A percentile compares a stretch with the other conserved stretches of the same genome.
Evolutionary conservation across 2,329 filamentous ascomycete genomes (phyloP).

Genomic region (Magnaporthiopsis incrustans): DNA sequence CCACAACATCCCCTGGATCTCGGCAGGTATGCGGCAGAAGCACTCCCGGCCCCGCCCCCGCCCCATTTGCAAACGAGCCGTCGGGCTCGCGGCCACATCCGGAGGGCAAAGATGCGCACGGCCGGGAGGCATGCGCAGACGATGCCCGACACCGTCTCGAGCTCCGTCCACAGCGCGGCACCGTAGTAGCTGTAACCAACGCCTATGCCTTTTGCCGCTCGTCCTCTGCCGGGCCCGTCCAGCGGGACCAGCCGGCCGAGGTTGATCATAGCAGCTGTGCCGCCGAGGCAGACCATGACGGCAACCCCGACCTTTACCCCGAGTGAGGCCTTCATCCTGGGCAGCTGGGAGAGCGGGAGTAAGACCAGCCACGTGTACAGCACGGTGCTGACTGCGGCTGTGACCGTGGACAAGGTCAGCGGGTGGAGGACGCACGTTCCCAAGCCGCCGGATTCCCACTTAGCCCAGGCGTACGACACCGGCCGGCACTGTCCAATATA

Average conservation of each 20-base stretch:
- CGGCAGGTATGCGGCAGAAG: background rate
- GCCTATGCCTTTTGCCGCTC: too few relatives aligned
- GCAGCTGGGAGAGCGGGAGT: background rate
- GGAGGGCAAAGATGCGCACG: background rate
- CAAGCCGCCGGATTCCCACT: background rate
- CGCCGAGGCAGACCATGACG: background rate
- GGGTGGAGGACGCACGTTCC: background rate
- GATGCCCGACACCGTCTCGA: background rate
- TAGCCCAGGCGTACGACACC: background rate
- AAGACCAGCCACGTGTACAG: background rate
- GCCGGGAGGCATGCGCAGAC: background rate
- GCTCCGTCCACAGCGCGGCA: background rate
- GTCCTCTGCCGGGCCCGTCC: background rate
- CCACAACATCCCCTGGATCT: background rate
- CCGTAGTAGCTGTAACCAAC: background rate
- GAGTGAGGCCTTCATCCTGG: background rate
- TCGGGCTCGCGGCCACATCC: background rate
- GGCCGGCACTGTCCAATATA: background rate
- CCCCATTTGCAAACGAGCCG: background rate
- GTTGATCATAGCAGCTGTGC: background rate
- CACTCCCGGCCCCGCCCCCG: too few relatives aligned
- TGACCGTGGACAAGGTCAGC: background rate
- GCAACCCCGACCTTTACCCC: background rate
- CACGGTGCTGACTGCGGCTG: background rate
- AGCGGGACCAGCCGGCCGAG: background rate